Conservation (phyloP, 208 protist genomes). For the Acanthamoeba lenticulata region DNA sequence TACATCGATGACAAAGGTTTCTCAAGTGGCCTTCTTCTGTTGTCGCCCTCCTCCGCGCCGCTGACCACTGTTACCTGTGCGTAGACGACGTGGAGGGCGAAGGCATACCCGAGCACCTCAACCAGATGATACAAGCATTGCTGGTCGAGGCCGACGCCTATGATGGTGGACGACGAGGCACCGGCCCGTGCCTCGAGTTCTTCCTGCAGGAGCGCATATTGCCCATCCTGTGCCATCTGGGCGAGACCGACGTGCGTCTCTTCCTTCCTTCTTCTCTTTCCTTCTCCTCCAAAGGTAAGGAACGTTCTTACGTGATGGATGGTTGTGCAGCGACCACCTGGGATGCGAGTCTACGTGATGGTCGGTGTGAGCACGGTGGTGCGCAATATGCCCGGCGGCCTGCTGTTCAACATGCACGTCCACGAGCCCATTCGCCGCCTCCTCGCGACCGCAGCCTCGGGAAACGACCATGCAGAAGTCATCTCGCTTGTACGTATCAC, state of each 20-base stretch:
- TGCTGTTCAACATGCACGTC: conserved; percentile 43
- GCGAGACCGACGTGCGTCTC: not conserved
- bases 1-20: conserved; percentile 47
- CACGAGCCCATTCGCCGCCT: conserved; percentile 1
- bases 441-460: not conserved
- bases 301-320: not conserved
- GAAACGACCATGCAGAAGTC: not conserved
- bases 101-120: conserved; percentile 25
- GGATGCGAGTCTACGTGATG: not conserved
- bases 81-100: conserved; percentile 43
- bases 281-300: not conserved
- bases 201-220: conserved; percentile 58
- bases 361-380: conserved; percentile 34
- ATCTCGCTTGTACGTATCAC: not conserved
- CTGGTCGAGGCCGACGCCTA: conserved; percentile 8
- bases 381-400: not conserved
- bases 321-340: not conserved
- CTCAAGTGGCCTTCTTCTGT: not conserved
- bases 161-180: not conserved
- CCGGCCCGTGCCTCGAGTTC: conserved; percentile 23
- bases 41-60: not conserved
- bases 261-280: not conserved
- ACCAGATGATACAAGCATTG: not conserved
- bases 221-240: conserved; percentile 21
- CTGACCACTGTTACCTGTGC: not conserved